Evolutionary conservation across 257 asterid species (phyloP), one percentile per base, ranked within the genome.

Genomic region (Salvia rosmarinus): DNA sequence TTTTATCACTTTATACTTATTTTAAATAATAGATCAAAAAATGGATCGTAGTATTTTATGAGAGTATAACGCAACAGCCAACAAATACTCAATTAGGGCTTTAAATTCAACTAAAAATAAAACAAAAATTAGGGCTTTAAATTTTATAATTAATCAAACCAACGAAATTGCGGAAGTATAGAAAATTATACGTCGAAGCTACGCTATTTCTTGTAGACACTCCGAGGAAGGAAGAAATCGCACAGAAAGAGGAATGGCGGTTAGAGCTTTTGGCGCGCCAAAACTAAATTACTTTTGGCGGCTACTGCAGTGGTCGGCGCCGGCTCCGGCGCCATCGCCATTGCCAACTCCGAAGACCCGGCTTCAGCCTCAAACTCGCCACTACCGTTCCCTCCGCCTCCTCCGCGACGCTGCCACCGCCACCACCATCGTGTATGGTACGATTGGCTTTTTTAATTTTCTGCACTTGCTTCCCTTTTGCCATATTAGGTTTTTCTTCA

Each of bases 341-440:
- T 95, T 23, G 79, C 91, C n/a, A 84, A 51, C 78, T 91, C 98
- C 58, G 98, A 91, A 5, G 99, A 91, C 57, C 97, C 98, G 14
- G 96, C 89, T 35, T 81, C 89, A 63, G 83, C 94, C 77, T 91
- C 76, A 91, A 91, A 84, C 96, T 95, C 47, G 64, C 94, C 69
- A 83, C 90, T 71, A 74, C 86, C 79, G 92, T 91, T 58, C 99
- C 66, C 8, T 81, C 78, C 98, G 99, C 79, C 92, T 91, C 68
- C n/a, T 82, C 63, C 98, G 92, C 46, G 90, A 87, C 73, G 87
- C 95, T 61, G 61, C 81, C 80, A 83, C 99, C 43, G 99, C 97
- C 40, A 92, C 92, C 25, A 20, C 87, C 35, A 83, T 87, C 37
- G 95, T 80, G 5, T 87, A 81, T 35, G 98, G 99, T 95, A 82